Evolutionary conservation across 2,329 filamentous ascomycete species (phyloP).

Genomic region (Epichloe amarillans): DNA sequence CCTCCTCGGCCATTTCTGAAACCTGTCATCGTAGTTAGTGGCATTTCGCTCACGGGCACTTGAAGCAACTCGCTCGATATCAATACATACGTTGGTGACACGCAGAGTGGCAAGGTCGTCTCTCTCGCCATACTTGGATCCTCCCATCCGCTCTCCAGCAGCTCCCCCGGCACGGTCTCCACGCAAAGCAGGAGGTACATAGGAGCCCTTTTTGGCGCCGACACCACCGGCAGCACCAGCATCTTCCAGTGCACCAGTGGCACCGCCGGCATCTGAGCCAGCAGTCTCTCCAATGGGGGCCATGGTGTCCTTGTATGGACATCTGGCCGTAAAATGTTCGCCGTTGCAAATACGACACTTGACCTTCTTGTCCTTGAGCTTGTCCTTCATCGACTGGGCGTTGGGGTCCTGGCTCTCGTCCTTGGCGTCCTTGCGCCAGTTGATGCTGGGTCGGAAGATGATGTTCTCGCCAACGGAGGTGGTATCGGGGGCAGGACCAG

Average conservation of each 20-base stretch:
- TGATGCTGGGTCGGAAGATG: constrained; percentile 81
- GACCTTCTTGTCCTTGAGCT: constrained; percentile 98
- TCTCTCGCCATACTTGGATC: constrained; percentile 78
- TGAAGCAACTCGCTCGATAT: not conserved
- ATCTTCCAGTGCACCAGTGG: constrained; percentile 41
- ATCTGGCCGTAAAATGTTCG: constrained; percentile 98
- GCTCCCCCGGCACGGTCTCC: constrained; percentile 44
- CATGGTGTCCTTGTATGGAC: constrained; percentile 99
- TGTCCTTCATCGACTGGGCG: constrained; percentile 62
- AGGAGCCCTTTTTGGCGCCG: constrained; percentile 62
- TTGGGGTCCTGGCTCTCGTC: constrained; percentile 64
- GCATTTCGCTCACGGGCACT: constrained; percentile 14
- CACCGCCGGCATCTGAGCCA: constrained; percentile 33
- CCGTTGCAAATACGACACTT: constrained; percentile 98
- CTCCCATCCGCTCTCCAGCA: constrained; percentile 65
- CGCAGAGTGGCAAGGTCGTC: constrained; percentile 93
- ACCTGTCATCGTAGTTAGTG: constrained; percentile 40
- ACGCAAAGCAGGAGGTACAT: constrained; percentile 87
- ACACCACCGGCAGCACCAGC: constrained; percentile 30
- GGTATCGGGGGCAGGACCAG: constrained; percentile 76
- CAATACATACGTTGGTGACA: constrained; percentile 82
- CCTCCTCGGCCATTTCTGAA: constrained; percentile 92
- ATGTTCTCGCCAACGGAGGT: constrained; percentile 97
- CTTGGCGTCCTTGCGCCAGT: constrained; percentile 86
- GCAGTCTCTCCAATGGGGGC: constrained; percentile 59